Conservation (phyloP, 1,284 basidiomycete species). For the Puccinia polysora region DNA sequence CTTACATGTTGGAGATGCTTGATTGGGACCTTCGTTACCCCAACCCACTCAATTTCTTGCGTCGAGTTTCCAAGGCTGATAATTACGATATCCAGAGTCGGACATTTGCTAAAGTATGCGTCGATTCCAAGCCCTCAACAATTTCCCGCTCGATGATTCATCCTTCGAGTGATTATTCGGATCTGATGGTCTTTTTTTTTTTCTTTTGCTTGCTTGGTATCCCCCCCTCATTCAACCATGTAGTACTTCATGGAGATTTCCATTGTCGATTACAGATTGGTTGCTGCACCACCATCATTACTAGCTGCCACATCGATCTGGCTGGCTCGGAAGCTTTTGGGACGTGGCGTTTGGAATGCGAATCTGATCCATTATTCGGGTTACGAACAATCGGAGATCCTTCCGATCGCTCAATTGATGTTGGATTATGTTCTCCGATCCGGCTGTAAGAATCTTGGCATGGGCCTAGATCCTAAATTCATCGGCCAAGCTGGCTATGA, state of each 20-base stretch:
- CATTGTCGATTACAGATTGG: constrained; percentile 77
- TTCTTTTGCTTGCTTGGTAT: not conserved
- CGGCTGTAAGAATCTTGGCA: constrained; percentile 24
- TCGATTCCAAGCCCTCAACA: no score
- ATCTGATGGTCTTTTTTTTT: no score
- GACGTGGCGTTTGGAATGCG: constrained; percentile 77
- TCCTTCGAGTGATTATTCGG: not conserved
- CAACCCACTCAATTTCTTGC: constrained; percentile 86
- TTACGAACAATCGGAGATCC: constrained; percentile 75
- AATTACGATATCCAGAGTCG: constrained; percentile 86
- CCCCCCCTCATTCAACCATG: not conserved
- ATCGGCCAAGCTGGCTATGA: constrained; percentile 22
- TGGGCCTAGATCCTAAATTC: constrained; percentile 27
- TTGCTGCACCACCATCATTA: constrained; percentile 74
- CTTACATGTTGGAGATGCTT: constrained; percentile 84
- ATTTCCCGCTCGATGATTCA: no score
- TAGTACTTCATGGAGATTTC: constrained; percentile 81
- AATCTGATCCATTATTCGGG: constrained; percentile 87
- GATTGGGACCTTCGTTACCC: constrained; percentile 89
- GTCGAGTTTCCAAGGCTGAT: constrained; percentile 91
- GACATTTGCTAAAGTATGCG: constrained; percentile 69
- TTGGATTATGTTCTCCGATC: constrained; percentile 76
- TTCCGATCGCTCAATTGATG: constrained; percentile 87
- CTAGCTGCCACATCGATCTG: constrained; percentile 85
- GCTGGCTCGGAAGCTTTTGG: constrained; percentile 80